Base-by-base conservation (phyloP, 2,329 filamentous ascomycete genomes). In the Fusarium multiceps region DNA sequence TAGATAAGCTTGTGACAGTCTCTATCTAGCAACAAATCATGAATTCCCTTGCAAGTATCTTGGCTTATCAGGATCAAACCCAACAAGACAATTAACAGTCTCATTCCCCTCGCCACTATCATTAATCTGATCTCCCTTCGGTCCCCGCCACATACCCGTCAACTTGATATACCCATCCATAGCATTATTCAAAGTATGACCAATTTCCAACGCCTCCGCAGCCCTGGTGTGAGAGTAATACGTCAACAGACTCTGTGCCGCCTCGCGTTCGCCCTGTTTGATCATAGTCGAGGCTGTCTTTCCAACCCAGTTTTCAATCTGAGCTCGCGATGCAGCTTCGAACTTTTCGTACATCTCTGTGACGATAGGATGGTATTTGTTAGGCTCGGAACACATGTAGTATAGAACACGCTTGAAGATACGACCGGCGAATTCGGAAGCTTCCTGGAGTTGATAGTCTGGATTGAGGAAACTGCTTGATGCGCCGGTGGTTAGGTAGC, bases 401-500 rank as follows among this genome's bases (percentile, higher is more conserved):
- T 74, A 74, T 4, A 74, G 5, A 1, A 74, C 63, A 0, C 72
- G 62, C 25, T 74, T 74, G 25, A 74, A 74, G 0, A 74, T 62
- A 2, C 72, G 72, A 0, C 69, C 72, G 1, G 69, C 72, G 11
- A 74, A 74, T 25, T 69, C 55, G 2, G 72, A 73, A 0, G 72
- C 72, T 49, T 74, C 72, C 21, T 74, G 72, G 0, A 71, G 62
- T 45, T 74, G 72, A 2, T 74, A 74, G 21, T 74, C 72, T 0
- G 72, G 72, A 45, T 73, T 74, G 41, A 74, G 69, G 25, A 74
- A 74, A 27, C 69, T 74, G 47, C 72, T 65, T 0, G 72, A 74
- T 2, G 72, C 72, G 1, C 72, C 72, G 0, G 72, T 74, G 0
- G 72, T 74, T 11, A 74, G 25, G 7, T 74, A 74, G 7, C 72